These are phyloP conservation scores for Phlyctochytrium bullatum DNA, from an alignment of 192 early-diverging fungal genomes.

Conservation along the genomic window DNA sequence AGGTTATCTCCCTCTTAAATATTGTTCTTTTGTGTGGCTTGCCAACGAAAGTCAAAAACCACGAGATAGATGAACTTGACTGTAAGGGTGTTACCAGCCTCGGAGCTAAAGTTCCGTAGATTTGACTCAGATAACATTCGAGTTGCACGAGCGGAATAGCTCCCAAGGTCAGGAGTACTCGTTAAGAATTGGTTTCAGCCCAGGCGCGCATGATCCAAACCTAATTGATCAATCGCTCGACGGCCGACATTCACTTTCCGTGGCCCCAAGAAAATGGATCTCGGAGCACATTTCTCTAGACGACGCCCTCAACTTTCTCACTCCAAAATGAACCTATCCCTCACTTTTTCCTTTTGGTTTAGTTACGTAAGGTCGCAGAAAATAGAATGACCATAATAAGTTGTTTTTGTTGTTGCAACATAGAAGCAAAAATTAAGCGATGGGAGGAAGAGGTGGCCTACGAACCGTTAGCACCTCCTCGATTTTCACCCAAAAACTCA, in stretches of 20 bases:
- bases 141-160: conserved; percentile 83
- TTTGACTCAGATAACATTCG: conserved; percentile 96
- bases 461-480: too few relatives aligned
- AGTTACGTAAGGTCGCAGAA: too few relatives aligned
- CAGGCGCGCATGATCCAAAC: conserved; percentile 87
- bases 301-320: conserved; percentile 20
- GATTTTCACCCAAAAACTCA: too few relatives aligned
- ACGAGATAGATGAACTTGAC: conserved; percentile 82
- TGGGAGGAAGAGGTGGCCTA: too few relatives aligned
- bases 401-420: too few relatives aligned
- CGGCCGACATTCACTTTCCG: conserved; percentile 76
- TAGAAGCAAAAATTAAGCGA: too few relatives aligned
- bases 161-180: conserved; percentile 62
- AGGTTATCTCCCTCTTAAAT: conserved; percentile 91
- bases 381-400: too few relatives aligned
- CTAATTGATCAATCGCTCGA: conserved; percentile 87
- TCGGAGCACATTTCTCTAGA: conserved; percentile 81
- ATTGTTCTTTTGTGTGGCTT: conserved; percentile 84
- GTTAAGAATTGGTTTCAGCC: conserved; percentile 82
- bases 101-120: conserved; percentile 48
- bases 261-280: conserved; percentile 81
- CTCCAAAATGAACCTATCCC: background rate
- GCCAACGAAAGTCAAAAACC: conserved; percentile 56
- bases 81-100: conserved; percentile 57
- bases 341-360: too few relatives aligned